Base-by-base conservation (phyloP, 225 moss, liverwort and hornwort genomes). In the Physcomitrium patens region DNA sequence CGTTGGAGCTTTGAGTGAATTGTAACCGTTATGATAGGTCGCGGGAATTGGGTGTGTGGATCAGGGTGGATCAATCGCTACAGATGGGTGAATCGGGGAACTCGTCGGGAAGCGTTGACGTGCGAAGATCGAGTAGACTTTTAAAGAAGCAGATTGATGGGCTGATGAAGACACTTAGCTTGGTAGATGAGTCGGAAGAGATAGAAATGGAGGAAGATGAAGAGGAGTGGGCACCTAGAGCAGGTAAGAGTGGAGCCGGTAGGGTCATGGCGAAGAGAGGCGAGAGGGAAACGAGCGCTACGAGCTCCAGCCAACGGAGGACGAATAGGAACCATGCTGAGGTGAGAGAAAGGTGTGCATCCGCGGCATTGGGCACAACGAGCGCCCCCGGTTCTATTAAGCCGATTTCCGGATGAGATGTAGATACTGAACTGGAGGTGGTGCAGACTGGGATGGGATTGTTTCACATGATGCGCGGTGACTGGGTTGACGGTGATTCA, bases 201-300 rank as follows among this genome's bases (percentile, higher is more conserved):
- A 78, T 67, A 45, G 50, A 44, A 5, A 73, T 75, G 61, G 69
- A 78, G 55, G 55, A 56, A 20, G 55, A 56, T 22, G 77, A 68
- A 23, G 76, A 63, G 48, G 49, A 27, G 9, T 71, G 76, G 76
- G 72, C 53, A 56, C 63, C 71, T 66, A 43, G 20, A 62, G 41
- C 12, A 53, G 73, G 45, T 53, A 15, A 46, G 2, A 74, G 44
- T 49, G 45, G 20, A 65, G 22, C 17, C 42, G 52, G 44, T 37
- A 51, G 50, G 24, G 66, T 0, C 10, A 43, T 50, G 42, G 71
- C 52, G 63, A 49, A 59, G 27, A 15, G 20, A 19, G 49, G 45
- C 16, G 50, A 17, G 19, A 55, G 27, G 60, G 52, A 45, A 50
- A 16, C 45, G 18, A 14, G 19, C 23, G 10, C 17, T 54, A 26